phyloP scores from a whole-genome alignment of 2,329 filamentous ascomycete genomes.

The Neopestalotiopsis sp. region DNA sequence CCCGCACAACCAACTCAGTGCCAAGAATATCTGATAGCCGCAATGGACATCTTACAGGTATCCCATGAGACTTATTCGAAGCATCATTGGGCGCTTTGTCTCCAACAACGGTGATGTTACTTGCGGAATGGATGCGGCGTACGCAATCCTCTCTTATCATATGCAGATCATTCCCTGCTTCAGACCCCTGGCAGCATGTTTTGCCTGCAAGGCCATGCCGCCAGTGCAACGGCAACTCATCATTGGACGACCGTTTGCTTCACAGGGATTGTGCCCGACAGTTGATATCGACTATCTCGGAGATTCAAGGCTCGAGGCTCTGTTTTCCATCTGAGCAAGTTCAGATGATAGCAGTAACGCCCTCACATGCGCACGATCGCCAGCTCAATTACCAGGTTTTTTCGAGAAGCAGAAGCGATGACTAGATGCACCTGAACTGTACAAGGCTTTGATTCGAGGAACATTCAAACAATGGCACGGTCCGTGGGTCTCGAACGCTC shows the following conservation, averaged over 20 bases:
- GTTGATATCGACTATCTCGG: not conserved
- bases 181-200: not conserved
- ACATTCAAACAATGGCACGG: conserved; percentile 10
- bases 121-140: conserved; percentile 5
- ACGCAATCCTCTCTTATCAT: conserved; percentile 9
- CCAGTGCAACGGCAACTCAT: not conserved
- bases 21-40: conserved; percentile 1
- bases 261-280: not conserved
- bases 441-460: conserved; percentile 13
- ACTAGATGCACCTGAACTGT: not conserved
- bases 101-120: conserved; percentile 6
- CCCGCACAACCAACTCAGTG: not conserved
- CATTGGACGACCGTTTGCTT: not conserved
- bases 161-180: conserved; percentile 12
- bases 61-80: not conserved
- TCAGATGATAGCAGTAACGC: conserved; percentile 8
- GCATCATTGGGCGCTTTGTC: not conserved
- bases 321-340: not conserved
- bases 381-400: not conserved
- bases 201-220: not conserved
- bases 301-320: not conserved
- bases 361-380: not conserved
- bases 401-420: not conserved
- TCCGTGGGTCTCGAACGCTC: conserved; percentile 6
- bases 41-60: not conserved